Evolutionary conservation across 2,329 filamentous ascomycete species (phyloP).

Genomic region (Epichloe sp.): DNA sequence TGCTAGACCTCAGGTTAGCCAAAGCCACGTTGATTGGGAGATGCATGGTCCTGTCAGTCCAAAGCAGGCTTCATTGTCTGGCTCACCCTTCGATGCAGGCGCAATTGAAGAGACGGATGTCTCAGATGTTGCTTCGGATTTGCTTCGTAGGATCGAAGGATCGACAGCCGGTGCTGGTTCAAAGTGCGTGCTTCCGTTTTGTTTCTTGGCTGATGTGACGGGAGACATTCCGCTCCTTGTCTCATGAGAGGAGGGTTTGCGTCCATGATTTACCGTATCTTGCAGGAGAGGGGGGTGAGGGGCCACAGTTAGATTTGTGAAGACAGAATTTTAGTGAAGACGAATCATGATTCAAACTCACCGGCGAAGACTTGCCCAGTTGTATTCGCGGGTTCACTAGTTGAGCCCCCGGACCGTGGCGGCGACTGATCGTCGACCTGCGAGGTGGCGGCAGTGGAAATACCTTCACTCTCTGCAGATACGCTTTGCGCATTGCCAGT

Average conservation of each 20-base stretch:
- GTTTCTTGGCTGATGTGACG: background rate
- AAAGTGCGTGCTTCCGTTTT: background rate
- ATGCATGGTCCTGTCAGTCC: too few relatives aligned
- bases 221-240: background rate
- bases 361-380: background rate
- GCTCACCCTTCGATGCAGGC: conserved; percentile 4
- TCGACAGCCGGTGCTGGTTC: conserved; percentile 1
- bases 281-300: background rate
- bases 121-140: conserved; percentile 5
- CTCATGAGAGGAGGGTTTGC: background rate
- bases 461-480: background rate
- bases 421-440: background rate
- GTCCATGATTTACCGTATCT: background rate
- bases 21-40: background rate
- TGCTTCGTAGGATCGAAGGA: background rate
- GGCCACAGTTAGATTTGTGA: background rate
- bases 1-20: conserved; percentile 1
- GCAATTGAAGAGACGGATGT: background rate
- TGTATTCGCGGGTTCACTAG: background rate
- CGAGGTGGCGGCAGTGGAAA: background rate
- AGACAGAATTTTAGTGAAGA: background rate
- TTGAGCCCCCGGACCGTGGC: background rate
- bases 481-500: conserved; percentile 1
- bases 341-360: background rate
- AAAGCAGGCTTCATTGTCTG: background rate